phyloP scores from a whole-genome alignment of 805 yeast species.

The Barnettozyma vustinii region DNA sequence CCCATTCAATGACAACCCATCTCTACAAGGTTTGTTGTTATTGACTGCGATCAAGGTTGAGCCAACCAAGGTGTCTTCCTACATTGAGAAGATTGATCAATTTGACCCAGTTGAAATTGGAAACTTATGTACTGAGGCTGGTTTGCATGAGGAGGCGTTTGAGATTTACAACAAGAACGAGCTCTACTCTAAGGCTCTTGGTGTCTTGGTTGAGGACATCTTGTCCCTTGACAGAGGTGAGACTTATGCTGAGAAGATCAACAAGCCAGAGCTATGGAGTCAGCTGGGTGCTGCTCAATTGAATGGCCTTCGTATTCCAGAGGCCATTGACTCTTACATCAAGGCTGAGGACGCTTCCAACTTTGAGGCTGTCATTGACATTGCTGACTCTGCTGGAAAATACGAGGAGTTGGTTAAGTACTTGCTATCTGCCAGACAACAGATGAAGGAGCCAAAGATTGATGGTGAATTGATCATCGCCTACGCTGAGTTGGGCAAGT shows the following conservation, averaged over 20 bases:
- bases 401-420: constrained; percentile 88
- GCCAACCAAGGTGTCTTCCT: constrained; percentile 72
- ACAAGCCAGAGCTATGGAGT: constrained; percentile 85
- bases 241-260: constrained; percentile 84
- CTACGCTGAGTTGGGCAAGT: constrained; percentile 72
- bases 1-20: constrained; percentile 92
- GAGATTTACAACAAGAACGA: constrained; percentile 86
- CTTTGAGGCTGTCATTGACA: constrained; percentile 87
- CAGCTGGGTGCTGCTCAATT: constrained; percentile 95
- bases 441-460: constrained; percentile 84
- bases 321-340: constrained; percentile 87
- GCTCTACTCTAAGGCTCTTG: constrained; percentile 71
- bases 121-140: constrained; percentile 83
- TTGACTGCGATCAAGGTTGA: constrained; percentile 96
- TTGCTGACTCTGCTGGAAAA: constrained; percentile 93
- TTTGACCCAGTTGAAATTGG: constrained; percentile 94
- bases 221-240: constrained; percentile 95
- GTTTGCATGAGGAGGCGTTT: constrained; percentile 88
- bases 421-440: constrained; percentile 85
- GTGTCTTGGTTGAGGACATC: constrained; percentile 86
- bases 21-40: constrained; percentile 86
- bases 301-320: constrained; percentile 87
- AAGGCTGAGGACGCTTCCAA: constrained; percentile 89
- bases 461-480: constrained; percentile 90
- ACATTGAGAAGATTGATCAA: constrained; percentile 84